phyloP scores from a whole-genome alignment of 1,284 basidiomycete genomes.

The Pyrrhoderma noxium region DNA sequence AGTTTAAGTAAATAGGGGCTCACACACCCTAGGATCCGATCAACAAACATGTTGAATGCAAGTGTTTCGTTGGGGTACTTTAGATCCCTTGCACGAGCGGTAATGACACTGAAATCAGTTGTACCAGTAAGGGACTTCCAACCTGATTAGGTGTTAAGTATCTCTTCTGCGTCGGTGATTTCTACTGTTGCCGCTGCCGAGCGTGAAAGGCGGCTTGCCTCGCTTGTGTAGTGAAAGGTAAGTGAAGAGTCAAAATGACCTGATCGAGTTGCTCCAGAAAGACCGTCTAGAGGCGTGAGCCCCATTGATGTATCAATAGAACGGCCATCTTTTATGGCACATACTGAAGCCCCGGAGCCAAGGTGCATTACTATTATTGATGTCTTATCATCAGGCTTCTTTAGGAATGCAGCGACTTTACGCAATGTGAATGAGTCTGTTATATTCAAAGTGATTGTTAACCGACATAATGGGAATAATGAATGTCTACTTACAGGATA shows the following conservation, averaged over 20 bases:
- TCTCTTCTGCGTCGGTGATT: constrained; percentile 72
- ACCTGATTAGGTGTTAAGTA: constrained; percentile 69
- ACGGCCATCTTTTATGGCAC: constrained; percentile 61
- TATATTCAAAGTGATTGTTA: neutral
- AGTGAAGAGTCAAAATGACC: constrained; percentile 78
- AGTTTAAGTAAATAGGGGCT: constrained; percentile 73
- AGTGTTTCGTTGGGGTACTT: constrained; percentile 32
- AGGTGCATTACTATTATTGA: constrained; percentile 79
- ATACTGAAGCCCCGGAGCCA: constrained; percentile 79
- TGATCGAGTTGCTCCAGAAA: constrained; percentile 82
- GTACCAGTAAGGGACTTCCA: constrained; percentile 76
- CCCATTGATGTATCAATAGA: constrained; percentile 82
- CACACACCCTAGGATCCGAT: constrained; percentile 65
- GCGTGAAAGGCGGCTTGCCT: constrained; percentile 49
- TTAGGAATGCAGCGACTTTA: constrained; percentile 48
- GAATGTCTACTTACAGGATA: constrained; percentile 46
- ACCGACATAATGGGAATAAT: constrained; percentile 21
- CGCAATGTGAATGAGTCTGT: constrained; percentile 59
- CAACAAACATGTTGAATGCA: constrained; percentile 70
- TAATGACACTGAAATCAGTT: constrained; percentile 66
- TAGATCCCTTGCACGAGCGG: constrained; percentile 26
- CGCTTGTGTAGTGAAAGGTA: constrained; percentile 78
- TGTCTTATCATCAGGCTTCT: constrained; percentile 38
- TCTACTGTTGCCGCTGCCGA: constrained; percentile 48
- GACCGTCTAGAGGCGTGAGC: constrained; percentile 67